These are phyloP conservation scores for Yamadazyma blattariae DNA, from an alignment of 1,139 yeast genomes.

Conservation along the genomic window DNA sequence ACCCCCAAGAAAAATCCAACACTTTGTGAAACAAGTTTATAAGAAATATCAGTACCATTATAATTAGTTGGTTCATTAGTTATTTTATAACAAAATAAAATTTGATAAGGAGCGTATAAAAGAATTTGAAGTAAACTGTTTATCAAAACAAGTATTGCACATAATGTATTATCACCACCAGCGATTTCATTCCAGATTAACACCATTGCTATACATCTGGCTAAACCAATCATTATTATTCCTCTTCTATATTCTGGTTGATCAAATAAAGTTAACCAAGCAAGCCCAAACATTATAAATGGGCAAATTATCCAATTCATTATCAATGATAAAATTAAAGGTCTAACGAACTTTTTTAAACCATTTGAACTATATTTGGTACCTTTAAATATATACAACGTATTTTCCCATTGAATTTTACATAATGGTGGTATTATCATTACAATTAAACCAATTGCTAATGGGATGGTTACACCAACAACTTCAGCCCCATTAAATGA, in stretches of 20 bases:
- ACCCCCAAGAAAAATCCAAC: constrained; percentile 56
- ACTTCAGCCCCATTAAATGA: constrained; percentile 27
- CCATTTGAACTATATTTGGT: too few relatives aligned
- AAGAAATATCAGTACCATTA: constrained; percentile 21
- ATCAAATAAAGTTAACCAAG: constrained; percentile 54
- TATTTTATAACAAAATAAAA: constrained; percentile 44
- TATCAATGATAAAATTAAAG: constrained; percentile 36
- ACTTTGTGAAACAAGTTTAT: constrained; percentile 45
- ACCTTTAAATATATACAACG: constrained; percentile 15
- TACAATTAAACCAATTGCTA: constrained; percentile 50
- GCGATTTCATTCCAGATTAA: constrained; percentile 60
- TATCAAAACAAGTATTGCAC: constrained; percentile 52
- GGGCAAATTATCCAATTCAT: constrained; percentile 61
- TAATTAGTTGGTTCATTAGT: constrained; percentile 18
- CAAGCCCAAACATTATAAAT: constrained; percentile 53
- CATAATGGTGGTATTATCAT: constrained; percentile 63
- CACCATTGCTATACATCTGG: constrained; percentile 66
- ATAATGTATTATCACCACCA: constrained; percentile 48
- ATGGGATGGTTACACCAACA: constrained; percentile 39
- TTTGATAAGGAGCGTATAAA: constrained; percentile 53
- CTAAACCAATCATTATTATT: constrained; percentile 57
- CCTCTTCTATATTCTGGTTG: constrained; percentile 50
- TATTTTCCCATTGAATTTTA: constrained; percentile 49
- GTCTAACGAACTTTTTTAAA: constrained; percentile 16
- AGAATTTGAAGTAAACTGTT: constrained; percentile 54